Percentiles rank a stretch among this genome's conserved stretches.
phyloP scores from a whole-genome alignment of 1,139 yeast genomes.

The Yamadazyma conglobata region DNA sequence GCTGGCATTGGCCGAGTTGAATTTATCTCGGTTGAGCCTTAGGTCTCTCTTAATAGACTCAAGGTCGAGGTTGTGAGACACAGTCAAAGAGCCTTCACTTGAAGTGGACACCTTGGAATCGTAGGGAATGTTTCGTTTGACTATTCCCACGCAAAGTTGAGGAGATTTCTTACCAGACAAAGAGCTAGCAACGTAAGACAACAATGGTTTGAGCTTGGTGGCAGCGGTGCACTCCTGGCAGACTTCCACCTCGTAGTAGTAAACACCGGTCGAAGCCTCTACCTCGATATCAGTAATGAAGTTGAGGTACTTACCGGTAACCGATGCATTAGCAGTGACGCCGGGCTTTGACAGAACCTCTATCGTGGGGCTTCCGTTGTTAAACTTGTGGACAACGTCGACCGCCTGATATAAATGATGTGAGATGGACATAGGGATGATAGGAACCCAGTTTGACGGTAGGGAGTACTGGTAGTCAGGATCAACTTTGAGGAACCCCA shows the following conservation, averaged over 20 bases:
- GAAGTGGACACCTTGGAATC: too few species aligned
- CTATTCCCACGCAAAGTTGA: constrained; percentile 35
- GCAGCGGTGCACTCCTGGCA: constrained; percentile 29
- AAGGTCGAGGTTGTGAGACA: too few species aligned
- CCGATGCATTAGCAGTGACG: background rate
- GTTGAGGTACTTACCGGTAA: constrained; percentile 22
- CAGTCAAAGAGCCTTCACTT: too few species aligned
- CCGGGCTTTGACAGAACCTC: constrained; percentile 13
- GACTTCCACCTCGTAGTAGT: constrained; percentile 37
- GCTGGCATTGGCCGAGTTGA: constrained; percentile 15
- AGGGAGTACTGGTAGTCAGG: constrained; percentile 11
- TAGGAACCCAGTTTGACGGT: constrained; percentile 42
- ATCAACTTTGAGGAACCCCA: background rate
- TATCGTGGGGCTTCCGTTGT: constrained; percentile 31
- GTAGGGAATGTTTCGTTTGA: constrained; percentile 25
- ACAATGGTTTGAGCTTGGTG: constrained; percentile 30
- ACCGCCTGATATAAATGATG: constrained; percentile 17
- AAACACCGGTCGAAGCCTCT: constrained; percentile 30
- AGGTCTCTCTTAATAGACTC: constrained; percentile 30
- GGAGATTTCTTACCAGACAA: constrained; percentile 34
- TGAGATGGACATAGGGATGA: constrained; percentile 23
- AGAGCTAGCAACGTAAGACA: constrained; percentile 33
- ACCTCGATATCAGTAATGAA: constrained; percentile 36
- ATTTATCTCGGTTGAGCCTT: constrained; percentile 17
- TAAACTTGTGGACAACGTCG: constrained; percentile 21